phyloP scores from a whole-genome alignment of 768 basidiomycete species.

The Harrya chromipes region DNA sequence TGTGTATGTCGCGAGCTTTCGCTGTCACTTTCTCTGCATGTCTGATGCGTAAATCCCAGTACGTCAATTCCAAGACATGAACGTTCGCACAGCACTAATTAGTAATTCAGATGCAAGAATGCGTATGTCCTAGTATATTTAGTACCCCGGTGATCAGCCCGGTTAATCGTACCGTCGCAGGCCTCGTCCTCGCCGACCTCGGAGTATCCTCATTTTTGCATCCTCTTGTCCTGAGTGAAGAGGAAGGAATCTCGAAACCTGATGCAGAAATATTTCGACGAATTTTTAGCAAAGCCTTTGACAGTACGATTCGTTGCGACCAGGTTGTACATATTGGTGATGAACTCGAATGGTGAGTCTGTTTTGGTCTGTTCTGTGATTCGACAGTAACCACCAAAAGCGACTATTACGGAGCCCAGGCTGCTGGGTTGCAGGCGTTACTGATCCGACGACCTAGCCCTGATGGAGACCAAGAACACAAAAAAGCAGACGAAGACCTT shows the following conservation, averaged over 20 bases:
- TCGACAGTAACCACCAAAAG: constrained; percentile 33
- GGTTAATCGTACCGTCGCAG: constrained; percentile 29
- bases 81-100: constrained; percentile 54
- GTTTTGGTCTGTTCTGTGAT: neutral
- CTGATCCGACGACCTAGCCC: constrained; percentile 49
- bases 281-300: constrained; percentile 27
- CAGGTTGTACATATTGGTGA: constrained; percentile 75
- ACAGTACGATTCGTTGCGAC: neutral
- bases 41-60: constrained; percentile 34
- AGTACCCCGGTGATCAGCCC: neutral
- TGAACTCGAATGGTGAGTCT: constrained; percentile 59
- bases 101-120: constrained; percentile 75
- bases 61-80: constrained; percentile 40
- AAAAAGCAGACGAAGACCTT: constrained; percentile 43
- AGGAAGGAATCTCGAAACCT: constrained; percentile 69
- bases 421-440: constrained; percentile 55
- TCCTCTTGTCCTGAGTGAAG: constrained; percentile 67
- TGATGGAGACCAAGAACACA: constrained; percentile 46
- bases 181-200: constrained; percentile 55
- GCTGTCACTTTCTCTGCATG: neutral
- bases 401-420: constrained; percentile 61
- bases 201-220: constrained; percentile 46
- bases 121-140: constrained; percentile 41
- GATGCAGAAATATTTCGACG: constrained; percentile 53
- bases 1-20: constrained; percentile 31